Evolutionary conservation across 1,284 basidiomycete species (phyloP), one percentile per base, ranked within the genome.

Genomic region (Phlebopus sp.): DNA sequence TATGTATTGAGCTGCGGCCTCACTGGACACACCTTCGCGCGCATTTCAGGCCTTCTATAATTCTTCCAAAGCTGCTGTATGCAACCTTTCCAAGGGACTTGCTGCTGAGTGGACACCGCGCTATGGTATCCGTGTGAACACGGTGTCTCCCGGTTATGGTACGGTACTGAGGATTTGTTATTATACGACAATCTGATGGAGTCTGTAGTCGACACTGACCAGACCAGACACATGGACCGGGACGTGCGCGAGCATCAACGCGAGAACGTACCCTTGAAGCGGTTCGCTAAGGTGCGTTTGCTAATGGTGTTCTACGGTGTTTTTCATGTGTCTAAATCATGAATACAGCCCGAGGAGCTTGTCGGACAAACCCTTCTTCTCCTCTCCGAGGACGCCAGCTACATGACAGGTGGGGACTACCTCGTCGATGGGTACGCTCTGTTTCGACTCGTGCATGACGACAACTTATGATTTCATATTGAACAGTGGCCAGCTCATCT

Each of bases 81-180:
- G 77, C 14, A 76, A 76, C 50, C 68, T 84, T 8, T 66, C 70
- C 1, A 81, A 76, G 56, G 79, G 75, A 5, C 69, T 85, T 4
- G 83, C 83, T 2, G 72, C 78, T 0, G 83, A 85, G 59, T 84
- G 82, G 81, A 76, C 78, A 0, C 49, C 59, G 70, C 37, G 61
- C 59, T 5, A 83, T 84, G 61, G 59, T 5, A 83, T 84, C 44
- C 72, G 82, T 10, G 79, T 85, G 11, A 86, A 86, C 59, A 73
- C 76, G 0, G 52, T 85, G 15, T 78, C 77, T 18, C 81, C 81
- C 1, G 82, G 81, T 41, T 84, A 83, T 41, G 77, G 79, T 77
- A 46, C 42, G 60, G 21, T 46, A 11, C 15, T 2, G 14, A 11
- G 11, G 11, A 13, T 19, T n/a, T n/a, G 18, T 10, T 4, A n/a